Percentiles rank a stretch among this genome's conserved stretches.
Evolutionary conservation across 768 basidiomycete genomes (phyloP).

Genomic region (Dacryopinax spathularia): DNA sequence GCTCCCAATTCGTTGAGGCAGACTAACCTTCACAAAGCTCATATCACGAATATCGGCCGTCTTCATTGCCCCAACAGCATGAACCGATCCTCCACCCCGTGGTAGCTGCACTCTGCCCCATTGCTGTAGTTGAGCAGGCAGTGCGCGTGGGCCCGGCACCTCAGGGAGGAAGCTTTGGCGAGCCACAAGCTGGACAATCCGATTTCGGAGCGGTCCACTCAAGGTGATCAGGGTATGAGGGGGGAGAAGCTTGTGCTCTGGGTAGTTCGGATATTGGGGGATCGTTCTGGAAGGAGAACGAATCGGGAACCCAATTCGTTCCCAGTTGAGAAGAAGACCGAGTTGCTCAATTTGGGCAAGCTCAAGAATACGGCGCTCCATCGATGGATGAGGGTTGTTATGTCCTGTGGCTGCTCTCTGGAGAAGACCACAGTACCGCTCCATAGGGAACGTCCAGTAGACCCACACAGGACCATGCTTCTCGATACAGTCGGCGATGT

Average conservation of each 20-base stretch:
- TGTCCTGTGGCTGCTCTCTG: slow-evolving; percentile 15
- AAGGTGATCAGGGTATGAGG: neutral
- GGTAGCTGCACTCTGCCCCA: neutral
- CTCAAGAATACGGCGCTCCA: slow-evolving; percentile 19
- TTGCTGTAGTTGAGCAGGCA: neutral
- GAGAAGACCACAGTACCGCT: slow-evolving; percentile 25
- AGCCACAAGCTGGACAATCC: neutral
- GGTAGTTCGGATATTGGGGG: neutral
- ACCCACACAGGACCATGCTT: slow-evolving; percentile 24
- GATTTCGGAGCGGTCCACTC: neutral
- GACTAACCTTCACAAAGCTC: neutral
- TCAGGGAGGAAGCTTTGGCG: neutral
- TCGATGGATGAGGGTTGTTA: slow-evolving; percentile 20
- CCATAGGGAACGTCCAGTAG: slow-evolving; percentile 27
- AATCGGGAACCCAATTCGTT: neutral
- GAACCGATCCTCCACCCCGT: neutral
- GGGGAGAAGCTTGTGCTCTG: neutral
- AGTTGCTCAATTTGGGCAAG: slow-evolving; percentile 18
- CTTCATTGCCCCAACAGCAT: neutral
- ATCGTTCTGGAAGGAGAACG: neutral
- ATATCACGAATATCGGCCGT: neutral
- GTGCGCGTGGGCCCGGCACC: neutral
- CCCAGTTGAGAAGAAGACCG: slow-evolving; percentile 6
- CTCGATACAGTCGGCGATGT: slow-evolving; percentile 23
- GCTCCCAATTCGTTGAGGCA: too few species aligned